These are phyloP conservation scores for Pisolithus tinctorius DNA, from an alignment of 768 basidiomycete genomes.

Conservation along the genomic window DNA sequence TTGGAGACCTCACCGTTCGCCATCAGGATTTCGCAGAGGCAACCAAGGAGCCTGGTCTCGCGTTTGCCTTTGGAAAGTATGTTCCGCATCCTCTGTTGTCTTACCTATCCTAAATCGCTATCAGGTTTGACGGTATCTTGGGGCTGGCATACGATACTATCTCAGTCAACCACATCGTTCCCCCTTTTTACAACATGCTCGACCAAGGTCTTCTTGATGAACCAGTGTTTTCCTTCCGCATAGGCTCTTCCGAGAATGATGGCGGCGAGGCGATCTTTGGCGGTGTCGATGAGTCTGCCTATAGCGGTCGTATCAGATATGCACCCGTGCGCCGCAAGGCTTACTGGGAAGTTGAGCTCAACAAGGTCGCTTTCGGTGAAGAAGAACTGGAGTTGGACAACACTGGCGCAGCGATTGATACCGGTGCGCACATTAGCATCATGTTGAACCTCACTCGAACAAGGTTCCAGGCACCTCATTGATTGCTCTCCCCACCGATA, in stretches of 20 bases:
- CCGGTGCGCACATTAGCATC: slow-evolving; percentile 40
- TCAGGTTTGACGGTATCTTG: slow-evolving; percentile 90
- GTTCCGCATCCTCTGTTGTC: slow-evolving; percentile 20
- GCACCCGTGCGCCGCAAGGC: slow-evolving; percentile 92
- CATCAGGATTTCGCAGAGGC: slow-evolving; percentile 91
- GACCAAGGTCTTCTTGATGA: slow-evolving; percentile 72
- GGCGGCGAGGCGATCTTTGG: slow-evolving; percentile 91
- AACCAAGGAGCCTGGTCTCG: slow-evolving; percentile 90
- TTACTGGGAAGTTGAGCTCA: slow-evolving; percentile 97
- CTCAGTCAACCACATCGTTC: slow-evolving; percentile 84
- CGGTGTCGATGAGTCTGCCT: slow-evolving; percentile 74
- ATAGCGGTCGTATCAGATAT: slow-evolving; percentile 75
- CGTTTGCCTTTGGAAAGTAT: slow-evolving; percentile 94
- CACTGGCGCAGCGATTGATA: slow-evolving; percentile 91
- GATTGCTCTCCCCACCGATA: slow-evolving; percentile 87
- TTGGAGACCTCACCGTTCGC: slow-evolving; percentile 76
- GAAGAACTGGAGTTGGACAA: slow-evolving; percentile 87
- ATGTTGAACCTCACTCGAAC: slow-evolving; percentile 1
- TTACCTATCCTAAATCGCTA: background rate
- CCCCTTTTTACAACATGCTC: slow-evolving; percentile 94
- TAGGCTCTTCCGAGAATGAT: slow-evolving; percentile 81
- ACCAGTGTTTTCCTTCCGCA: slow-evolving; percentile 90
- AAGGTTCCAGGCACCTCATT: slow-evolving; percentile 69
- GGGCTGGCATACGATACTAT: slow-evolving; percentile 96
- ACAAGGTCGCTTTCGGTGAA: slow-evolving; percentile 77